These are phyloP conservation scores for Chrysosporium queenslandicum DNA, from an alignment of 2,329 filamentous ascomycete genomes.

Conservation along the genomic window DNA sequence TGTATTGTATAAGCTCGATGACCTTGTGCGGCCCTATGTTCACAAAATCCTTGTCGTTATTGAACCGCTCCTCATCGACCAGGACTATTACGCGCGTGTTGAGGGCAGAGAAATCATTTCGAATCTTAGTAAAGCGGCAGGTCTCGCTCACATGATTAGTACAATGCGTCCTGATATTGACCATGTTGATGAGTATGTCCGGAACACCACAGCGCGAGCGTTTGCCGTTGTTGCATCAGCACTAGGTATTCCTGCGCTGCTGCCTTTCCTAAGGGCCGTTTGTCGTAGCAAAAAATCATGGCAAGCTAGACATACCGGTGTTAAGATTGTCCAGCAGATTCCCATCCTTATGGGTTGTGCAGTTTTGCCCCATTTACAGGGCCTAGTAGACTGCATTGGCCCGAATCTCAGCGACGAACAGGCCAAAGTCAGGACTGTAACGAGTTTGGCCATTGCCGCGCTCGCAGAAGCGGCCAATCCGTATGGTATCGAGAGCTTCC, in stretches of 20 bases:
- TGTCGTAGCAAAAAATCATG: constrained; percentile 98
- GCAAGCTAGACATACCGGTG: constrained; percentile 94
- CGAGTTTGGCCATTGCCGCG: constrained; percentile 86
- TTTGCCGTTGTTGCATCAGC: constrained; percentile 96
- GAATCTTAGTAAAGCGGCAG: constrained; percentile 91
- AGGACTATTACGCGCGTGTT: constrained; percentile 97
- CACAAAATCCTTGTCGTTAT: constrained; percentile 99
- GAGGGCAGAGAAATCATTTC: constrained; percentile 98
- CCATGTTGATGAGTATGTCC: constrained; percentile 94
- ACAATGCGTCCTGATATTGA: constrained; percentile 99
- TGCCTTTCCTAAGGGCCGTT: constrained; percentile 90
- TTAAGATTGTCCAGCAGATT: constrained; percentile 98
- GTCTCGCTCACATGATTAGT: constrained; percentile 96
- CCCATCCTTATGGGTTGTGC: constrained; percentile 98
- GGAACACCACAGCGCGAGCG: constrained; percentile 92
- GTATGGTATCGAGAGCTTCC: constrained; percentile 98
- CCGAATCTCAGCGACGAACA: constrained; percentile 96
- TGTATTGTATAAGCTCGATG: constrained; percentile 95
- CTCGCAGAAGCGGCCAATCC: constrained; percentile 93
- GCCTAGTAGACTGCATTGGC: constrained; percentile 89
- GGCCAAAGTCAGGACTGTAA: constrained; percentile 93
- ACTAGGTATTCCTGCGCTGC: constrained; percentile 84
- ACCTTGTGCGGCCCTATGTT: constrained; percentile 88
- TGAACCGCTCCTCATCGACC: constrained; percentile 95
- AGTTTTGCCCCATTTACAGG: constrained; percentile 88